A percentile compares a stretch with the other conserved stretches of the same genome.
phyloP scores from a whole-genome alignment of 1,284 basidiomycete species.

The Ustilago loliicola region DNA sequence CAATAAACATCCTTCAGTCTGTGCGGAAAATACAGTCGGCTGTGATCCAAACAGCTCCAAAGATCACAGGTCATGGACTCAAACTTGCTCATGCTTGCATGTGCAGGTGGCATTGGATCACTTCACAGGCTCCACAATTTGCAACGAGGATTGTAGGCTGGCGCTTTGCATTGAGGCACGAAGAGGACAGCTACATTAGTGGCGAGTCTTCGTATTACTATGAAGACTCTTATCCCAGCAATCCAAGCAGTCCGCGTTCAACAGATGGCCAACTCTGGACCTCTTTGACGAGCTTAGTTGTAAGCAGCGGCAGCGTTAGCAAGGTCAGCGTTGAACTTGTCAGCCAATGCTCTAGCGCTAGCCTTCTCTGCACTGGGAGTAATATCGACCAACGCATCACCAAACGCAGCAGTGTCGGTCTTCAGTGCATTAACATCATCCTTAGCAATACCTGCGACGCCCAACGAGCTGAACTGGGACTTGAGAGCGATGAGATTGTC shows the following conservation, averaged over 20 bases:
- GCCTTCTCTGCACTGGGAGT: constrained; percentile 9
- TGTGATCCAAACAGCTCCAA: background rate
- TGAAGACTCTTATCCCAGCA: background rate
- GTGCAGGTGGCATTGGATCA: too few relatives aligned
- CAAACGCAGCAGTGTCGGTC: constrained; percentile 23
- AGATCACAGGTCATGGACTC: too few relatives aligned
- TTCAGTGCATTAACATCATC: constrained; percentile 13
- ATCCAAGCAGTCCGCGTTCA: background rate
- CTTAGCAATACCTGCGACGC: constrained; percentile 16
- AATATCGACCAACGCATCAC: constrained; percentile 14
- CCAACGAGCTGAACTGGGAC: constrained; percentile 19
- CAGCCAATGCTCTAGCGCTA: constrained; percentile 8
- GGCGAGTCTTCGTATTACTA: background rate
- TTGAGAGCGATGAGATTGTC: constrained; percentile 22
- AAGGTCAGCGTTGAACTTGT: constrained; percentile 33
- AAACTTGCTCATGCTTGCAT: background rate
- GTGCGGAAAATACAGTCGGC: too few relatives aligned
- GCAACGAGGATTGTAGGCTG: background rate
- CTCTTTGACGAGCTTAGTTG: background rate
- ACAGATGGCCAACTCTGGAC: background rate
- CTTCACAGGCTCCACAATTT: background rate
- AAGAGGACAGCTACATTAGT: background rate
- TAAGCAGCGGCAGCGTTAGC: constrained; percentile 22
- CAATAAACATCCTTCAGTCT: too few relatives aligned
- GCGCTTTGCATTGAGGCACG: background rate